These are phyloP conservation scores for Colletotrichum falcatum DNA, from an alignment of 2,329 filamentous ascomycete genomes.

Conservation along the genomic window DNA sequence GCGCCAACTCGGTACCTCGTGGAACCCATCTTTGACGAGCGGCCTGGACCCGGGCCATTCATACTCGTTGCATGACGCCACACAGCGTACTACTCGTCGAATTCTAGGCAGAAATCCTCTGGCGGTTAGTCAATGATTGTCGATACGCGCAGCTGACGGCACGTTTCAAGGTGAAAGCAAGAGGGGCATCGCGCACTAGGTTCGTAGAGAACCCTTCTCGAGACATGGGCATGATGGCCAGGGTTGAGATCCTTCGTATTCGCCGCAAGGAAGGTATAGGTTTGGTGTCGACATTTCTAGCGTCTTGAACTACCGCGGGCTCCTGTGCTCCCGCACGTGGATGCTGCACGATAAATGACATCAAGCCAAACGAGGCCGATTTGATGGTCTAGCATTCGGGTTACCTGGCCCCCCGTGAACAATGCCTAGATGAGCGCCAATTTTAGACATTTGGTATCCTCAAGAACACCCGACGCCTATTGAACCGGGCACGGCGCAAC, in stretches of 20 bases:
- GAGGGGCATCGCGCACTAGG: too few species aligned
- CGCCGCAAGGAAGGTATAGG: too few species aligned
- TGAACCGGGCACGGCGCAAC: conserved; percentile 3
- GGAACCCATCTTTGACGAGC: not conserved
- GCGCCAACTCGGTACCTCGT: not conserved
- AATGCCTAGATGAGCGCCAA: not conserved
- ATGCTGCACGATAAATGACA: not conserved
- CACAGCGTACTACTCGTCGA: not conserved
- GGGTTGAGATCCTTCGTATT: too few species aligned
- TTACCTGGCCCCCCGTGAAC: not conserved
- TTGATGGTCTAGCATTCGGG: not conserved
- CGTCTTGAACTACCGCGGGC: too few species aligned
- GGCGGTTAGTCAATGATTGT: not conserved
- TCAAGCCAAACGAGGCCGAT: not conserved
- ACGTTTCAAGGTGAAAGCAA: not conserved
- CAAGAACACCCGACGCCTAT: conserved; percentile 10
- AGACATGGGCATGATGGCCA: too few species aligned
- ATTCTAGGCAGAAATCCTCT: conserved; percentile 8
- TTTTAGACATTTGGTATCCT: not conserved
- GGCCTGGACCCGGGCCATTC: not conserved
- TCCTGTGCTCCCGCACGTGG: too few species aligned
- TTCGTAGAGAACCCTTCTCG: not conserved
- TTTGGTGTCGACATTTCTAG: too few species aligned
- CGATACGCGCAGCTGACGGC: not conserved
- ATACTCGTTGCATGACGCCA: not conserved